Evolutionary conservation across 164 flowering plant genomes (phyloP), one percentile per base, ranked within the genome.

Genomic region (Litsea cubeba): DNA sequence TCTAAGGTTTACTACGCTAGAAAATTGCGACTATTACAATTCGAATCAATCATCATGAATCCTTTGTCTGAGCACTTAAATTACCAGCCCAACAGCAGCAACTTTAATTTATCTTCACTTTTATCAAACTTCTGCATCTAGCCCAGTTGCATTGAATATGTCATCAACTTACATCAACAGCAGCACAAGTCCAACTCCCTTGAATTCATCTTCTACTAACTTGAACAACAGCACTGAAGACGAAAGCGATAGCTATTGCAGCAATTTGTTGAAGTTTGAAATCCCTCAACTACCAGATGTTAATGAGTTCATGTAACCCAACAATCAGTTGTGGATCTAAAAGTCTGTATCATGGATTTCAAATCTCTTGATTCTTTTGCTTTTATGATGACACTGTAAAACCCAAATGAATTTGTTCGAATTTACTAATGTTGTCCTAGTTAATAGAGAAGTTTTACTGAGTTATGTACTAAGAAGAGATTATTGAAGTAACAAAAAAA

Each of bases 111-210:
- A n/a, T 46, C 74, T 26, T 84, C 93, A 1, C 83, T 83, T 77
- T 62, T 86, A 24, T 84, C 97, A n/a, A 0, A 84, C 91, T 20
- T 88, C 89, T 46, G 79, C 90, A 0, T 86, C 94, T 5, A 86
- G 89, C 77, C 82, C 90, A 7, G 76, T 89, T 2, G 87, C 86
- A 0, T 74, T 88, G 81, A 81, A 85, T 76, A 87, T 90, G 18
- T 81, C 84, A 24, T 84, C 91, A 24, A 81, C 83, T 2, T 46
- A 81, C 25, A 64, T 79, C 67, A 79, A 74, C 72, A 64, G 75
- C 62, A 73, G 75, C 23, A 46, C 93, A 6, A 84, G 90, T 77
- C 81, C 89, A 3, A 79, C 90, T 3, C 90, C 87, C 0, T 75
- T 88, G 84, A 81, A 86, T 76, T 90, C 91, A 14, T 83, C 85